phyloP scores from a whole-genome alignment of 139 green algal species.

The Tetraselmis chui region DNA sequence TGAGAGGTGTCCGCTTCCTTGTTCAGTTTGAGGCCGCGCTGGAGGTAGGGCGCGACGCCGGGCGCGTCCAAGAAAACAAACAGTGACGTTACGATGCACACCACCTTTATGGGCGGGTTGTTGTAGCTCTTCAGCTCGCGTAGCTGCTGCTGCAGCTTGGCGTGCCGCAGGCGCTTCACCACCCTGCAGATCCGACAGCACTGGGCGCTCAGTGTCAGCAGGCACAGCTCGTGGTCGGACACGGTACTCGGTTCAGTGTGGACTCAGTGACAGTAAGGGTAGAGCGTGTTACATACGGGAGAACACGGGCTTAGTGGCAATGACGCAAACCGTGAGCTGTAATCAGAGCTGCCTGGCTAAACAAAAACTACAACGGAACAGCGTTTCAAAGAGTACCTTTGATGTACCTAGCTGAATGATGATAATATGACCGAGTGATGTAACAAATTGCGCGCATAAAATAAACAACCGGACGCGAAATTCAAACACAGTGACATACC shows the following conservation, averaged over 20 bases:
- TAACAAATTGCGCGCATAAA: too few species aligned
- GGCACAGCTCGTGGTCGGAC: background rate
- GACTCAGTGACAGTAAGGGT: too few species aligned
- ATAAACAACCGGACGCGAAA: too few species aligned
- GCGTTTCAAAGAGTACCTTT: too few species aligned
- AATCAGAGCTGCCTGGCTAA: background rate
- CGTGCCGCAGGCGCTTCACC: background rate
- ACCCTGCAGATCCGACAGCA: background rate
- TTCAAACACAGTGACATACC: too few species aligned
- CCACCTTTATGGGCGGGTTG: background rate
- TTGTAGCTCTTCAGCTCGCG: background rate
- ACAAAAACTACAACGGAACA: too few species aligned
- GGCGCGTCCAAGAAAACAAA: background rate
- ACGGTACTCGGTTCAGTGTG: too few species aligned
- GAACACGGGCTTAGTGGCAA: background rate
- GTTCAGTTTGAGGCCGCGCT: background rate
- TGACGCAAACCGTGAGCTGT: background rate
- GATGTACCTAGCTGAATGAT: too few species aligned
- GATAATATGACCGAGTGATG: too few species aligned
- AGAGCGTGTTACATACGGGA: too few species aligned
- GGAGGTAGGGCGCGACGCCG: background rate
- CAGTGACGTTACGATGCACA: background rate
- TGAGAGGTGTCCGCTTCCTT: background rate
- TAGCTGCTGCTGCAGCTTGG: background rate
- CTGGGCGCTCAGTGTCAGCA: background rate